These are phyloP conservation scores for Trichoderma breve DNA, from an alignment of 2,329 filamentous ascomycete species.

Conservation along the genomic window DNA sequence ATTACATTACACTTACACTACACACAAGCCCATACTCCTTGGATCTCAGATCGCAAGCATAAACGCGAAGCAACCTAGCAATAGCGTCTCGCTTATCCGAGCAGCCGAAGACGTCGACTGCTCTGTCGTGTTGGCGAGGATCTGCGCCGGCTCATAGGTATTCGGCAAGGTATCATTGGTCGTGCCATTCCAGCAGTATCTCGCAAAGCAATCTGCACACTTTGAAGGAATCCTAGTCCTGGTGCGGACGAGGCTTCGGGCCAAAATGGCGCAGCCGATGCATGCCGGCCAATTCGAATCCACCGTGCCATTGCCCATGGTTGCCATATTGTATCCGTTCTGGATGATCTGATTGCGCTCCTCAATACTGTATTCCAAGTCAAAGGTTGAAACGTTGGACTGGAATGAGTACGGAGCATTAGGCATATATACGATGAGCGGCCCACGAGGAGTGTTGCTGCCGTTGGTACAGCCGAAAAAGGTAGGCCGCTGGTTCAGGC, in stretches of 20 bases:
- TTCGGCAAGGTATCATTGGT: slow-evolving; percentile 14
- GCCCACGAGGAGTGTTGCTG: slow-evolving; percentile 36
- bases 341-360: slow-evolving; percentile 71
- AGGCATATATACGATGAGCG: slow-evolving; percentile 78
- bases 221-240: slow-evolving; percentile 60
- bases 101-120: slow-evolving; percentile 7
- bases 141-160: slow-evolving; percentile 17
- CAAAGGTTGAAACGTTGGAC: slow-evolving; percentile 74
- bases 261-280: slow-evolving; percentile 76
- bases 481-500: slow-evolving; percentile 68
- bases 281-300: slow-evolving; percentile 73
- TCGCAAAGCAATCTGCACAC: slow-evolving; percentile 70
- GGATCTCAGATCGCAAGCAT: neutral
- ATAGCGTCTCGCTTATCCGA: neutral
- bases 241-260: slow-evolving; percentile 66
- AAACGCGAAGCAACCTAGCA: neutral
- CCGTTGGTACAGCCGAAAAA: slow-evolving; percentile 72
- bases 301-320: slow-evolving; percentile 70
- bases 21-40: neutral
- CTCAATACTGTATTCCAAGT: slow-evolving; percentile 57
- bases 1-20: neutral
- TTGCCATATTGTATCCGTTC: slow-evolving; percentile 79
- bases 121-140: neutral
- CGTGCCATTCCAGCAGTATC: slow-evolving; percentile 86
- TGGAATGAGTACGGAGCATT: slow-evolving; percentile 71